These are phyloP conservation scores for Ustilago bromivora DNA, from an alignment of 1,284 basidiomycete genomes.

Conservation along the genomic window DNA sequence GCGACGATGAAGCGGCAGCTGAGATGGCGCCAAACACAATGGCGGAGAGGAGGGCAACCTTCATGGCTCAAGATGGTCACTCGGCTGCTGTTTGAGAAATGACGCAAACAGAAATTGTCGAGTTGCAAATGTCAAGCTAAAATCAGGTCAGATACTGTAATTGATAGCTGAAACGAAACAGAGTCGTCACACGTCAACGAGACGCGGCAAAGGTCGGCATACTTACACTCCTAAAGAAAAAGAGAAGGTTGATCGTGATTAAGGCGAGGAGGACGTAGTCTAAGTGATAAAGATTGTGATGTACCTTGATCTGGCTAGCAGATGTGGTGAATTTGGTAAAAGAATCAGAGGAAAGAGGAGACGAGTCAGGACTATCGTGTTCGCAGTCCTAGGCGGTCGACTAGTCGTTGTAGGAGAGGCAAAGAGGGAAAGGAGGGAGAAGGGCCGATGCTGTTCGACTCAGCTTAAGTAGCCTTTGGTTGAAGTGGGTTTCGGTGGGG, in stretches of 20 bases:
- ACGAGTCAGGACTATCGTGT: neutral
- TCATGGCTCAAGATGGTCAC: constrained; percentile 20
- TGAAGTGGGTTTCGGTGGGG: constrained; percentile 1
- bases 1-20: constrained; percentile 35
- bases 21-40: constrained; percentile 49
- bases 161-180: neutral
- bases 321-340: constrained; percentile 6
- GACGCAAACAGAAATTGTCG: neutral
- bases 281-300: constrained; percentile 22
- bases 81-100: neutral
- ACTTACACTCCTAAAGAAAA: neutral
- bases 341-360: neutral
- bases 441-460: neutral
- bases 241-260: neutral
- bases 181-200: neutral
- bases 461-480: neutral
- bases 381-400: constrained; percentile 3
- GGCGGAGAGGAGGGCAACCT: constrained; percentile 31
- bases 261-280: neutral
- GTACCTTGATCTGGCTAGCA: constrained; percentile 27
- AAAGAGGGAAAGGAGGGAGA: neutral
- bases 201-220: neutral
- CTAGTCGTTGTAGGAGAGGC: neutral
- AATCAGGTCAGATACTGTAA: no score
- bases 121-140: no score